Evolutionary conservation across 139 green algal genomes (phyloP).

Genomic region (Yamagishiella unicocca): DNA sequence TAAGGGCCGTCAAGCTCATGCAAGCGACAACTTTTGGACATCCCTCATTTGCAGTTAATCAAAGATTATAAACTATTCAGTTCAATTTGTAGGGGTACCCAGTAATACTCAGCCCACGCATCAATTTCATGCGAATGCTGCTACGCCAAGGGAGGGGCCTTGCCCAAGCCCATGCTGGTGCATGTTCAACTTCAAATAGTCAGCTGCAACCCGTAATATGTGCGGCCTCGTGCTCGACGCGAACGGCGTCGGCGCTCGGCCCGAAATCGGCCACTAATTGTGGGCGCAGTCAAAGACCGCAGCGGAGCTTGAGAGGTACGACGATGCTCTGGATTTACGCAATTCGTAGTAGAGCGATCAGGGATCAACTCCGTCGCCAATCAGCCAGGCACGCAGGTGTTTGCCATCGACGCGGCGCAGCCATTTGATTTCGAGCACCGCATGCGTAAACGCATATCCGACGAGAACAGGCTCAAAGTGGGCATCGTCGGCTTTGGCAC

Average conservation of each 20-base stretch:
- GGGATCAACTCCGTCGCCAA: neutral
- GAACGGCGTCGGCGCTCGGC: neutral
- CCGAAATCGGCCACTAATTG: neutral
- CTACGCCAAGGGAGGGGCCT: neutral
- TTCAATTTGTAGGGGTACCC: neutral
- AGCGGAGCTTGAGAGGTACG: neutral
- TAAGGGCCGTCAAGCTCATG: too few species aligned
- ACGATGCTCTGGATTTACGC: neutral
- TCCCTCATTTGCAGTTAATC: too few species aligned
- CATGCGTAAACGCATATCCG: constrained; percentile 52
- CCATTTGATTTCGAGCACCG: constrained; percentile 90
- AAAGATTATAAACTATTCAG: too few species aligned
- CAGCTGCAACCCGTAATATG: neutral
- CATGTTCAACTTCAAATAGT: constrained; percentile 3
- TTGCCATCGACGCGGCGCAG: constrained; percentile 86
- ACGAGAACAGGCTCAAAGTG: constrained; percentile 80
- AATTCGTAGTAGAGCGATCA: neutral
- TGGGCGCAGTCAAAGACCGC: neutral
- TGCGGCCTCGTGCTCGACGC: neutral
- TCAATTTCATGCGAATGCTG: too few species aligned
- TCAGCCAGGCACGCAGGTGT: constrained; percentile 49
- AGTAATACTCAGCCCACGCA: too few species aligned
- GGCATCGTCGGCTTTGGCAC: constrained; percentile 98
- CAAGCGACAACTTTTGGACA: too few species aligned
- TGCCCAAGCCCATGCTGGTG: neutral